These are phyloP conservation scores for Pyrenophora tritici-repentis DNA, from an alignment of 2,329 filamentous ascomycete genomes.

Conservation along the genomic window DNA sequence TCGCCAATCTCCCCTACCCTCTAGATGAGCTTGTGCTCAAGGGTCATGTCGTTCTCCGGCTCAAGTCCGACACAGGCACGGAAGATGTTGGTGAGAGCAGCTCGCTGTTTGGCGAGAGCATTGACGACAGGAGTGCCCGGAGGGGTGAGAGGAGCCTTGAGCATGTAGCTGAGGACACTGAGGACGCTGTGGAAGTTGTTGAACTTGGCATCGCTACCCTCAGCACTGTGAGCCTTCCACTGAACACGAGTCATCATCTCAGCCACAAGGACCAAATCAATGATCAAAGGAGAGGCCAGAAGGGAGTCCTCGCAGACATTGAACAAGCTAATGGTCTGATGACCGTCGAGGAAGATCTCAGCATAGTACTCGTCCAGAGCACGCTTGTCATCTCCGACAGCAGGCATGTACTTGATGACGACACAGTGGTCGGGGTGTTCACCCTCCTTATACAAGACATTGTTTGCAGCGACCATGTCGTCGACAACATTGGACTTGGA, in stretches of 20 bases:
- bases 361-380: constrained; percentile 99
- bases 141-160: constrained; percentile 90
- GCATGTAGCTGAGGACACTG: constrained; percentile 98
- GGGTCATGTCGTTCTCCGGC: constrained; percentile 97
- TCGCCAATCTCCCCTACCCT: background rate
- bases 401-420: constrained; percentile 99
- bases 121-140: constrained; percentile 96
- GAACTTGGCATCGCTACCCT: constrained; percentile 67
- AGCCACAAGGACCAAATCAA: constrained; percentile 88
- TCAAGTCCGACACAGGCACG: constrained; percentile 94
- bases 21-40: constrained; percentile 93
- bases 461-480: constrained; percentile 98
- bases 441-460: constrained; percentile 83
- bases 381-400: constrained; percentile 98
- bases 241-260: constrained; percentile 99
- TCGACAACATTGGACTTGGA: constrained; percentile 99
- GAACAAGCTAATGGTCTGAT: constrained; percentile 98
- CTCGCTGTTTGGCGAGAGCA: constrained; percentile 92
- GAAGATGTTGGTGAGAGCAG: constrained; percentile 96
- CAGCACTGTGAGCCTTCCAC: constrained; percentile 71
- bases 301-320: constrained; percentile 99
- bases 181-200: constrained; percentile 96
- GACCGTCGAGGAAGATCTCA: constrained; percentile 97
- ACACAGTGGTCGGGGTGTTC: constrained; percentile 98
- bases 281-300: constrained; percentile 93